Conservation (phyloP, 164 flowering plant species). For the Vitis cinerea region DNA sequence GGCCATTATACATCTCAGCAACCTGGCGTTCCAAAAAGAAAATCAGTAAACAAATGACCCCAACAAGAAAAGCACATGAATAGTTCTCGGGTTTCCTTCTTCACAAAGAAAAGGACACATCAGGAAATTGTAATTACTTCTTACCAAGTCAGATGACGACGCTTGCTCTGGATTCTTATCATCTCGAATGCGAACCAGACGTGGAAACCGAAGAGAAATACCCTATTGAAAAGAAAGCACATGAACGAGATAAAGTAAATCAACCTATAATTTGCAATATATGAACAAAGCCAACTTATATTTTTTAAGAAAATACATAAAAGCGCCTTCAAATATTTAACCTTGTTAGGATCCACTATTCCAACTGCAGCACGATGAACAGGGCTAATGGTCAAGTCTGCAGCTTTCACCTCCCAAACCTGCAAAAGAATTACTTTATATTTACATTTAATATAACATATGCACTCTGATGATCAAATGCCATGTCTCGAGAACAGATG, state of each 20-base stretch:
- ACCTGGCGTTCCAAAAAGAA: slow-evolving; percentile 40
- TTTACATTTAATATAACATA: too few relatives aligned
- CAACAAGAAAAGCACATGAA: neutral
- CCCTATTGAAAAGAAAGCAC: slow-evolving; percentile 48
- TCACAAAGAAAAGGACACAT: neutral
- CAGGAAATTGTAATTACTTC: neutral
- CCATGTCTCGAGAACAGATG: too few relatives aligned
- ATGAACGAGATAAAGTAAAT: too few relatives aligned
- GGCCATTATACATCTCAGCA: slow-evolving; percentile 83
- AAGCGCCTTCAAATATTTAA: slow-evolving; percentile 9
- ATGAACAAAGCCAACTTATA: too few relatives aligned
- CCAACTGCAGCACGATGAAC: slow-evolving; percentile 88
- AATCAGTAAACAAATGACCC: neutral
- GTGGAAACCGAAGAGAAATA: slow-evolving; percentile 92
- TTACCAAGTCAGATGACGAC: slow-evolving; percentile 76
- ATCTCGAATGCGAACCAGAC: slow-evolving; percentile 72
- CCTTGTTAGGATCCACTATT: slow-evolving; percentile 79
- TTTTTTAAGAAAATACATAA: neutral
- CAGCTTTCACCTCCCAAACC: slow-evolving; percentile 99
- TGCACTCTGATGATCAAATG: too few relatives aligned
- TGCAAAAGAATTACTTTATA: slow-evolving; percentile 16
- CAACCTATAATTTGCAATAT: too few relatives aligned
- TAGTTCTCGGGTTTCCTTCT: neutral
- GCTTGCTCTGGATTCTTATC: slow-evolving; percentile 96
- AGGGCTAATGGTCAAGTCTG: slow-evolving; percentile 94